A percentile compares a stretch with the other conserved stretches of the same genome.
phyloP scores from a whole-genome alignment of 495 filamentous ascomycete species.

The Arthonia radiata region DNA sequence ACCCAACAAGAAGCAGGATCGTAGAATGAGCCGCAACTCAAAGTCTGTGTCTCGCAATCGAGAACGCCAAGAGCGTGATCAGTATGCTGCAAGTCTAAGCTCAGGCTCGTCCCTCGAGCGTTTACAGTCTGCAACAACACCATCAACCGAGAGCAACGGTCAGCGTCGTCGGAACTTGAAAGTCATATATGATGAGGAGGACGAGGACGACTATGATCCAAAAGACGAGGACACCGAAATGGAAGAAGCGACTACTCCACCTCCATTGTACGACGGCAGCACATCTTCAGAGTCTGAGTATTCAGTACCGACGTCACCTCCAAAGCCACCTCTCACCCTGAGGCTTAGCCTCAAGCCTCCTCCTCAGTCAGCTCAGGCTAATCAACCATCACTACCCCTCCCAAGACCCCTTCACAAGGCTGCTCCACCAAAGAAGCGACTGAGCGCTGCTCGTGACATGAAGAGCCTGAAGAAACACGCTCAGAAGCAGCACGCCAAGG shows the following conservation, averaged over 20 bases:
- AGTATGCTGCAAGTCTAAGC: neutral
- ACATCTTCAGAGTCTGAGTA: neutral
- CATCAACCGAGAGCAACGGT: neutral
- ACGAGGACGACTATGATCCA: slow-evolving; percentile 1
- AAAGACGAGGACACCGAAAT: slow-evolving; percentile 1
- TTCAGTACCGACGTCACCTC: slow-evolving; percentile 2
- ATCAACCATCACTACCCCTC: slow-evolving; percentile 5
- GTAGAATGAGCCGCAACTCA: slow-evolving; percentile 16
- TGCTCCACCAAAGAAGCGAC: slow-evolving; percentile 6
- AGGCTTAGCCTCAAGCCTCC: slow-evolving; percentile 8
- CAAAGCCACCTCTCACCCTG: slow-evolving; percentile 2
- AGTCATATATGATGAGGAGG: neutral
- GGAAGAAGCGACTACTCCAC: neutral
- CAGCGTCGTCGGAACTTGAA: neutral
- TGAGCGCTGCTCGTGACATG: slow-evolving; percentile 11
- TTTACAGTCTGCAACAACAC: neutral
- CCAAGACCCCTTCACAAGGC: slow-evolving; percentile 8
- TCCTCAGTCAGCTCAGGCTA: slow-evolving; percentile 3
- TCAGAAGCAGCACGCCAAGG: slow-evolving; percentile 21
- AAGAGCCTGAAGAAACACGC: slow-evolving; percentile 17
- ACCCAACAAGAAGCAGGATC: slow-evolving; percentile 25
- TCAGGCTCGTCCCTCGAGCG: neutral
- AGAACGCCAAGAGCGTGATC: slow-evolving; percentile 1
- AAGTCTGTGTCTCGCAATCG: slow-evolving; percentile 3
- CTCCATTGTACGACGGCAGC: neutral